Percentiles rank a stretch among this genome's conserved stretches.
These are phyloP conservation scores for Agaricus bisporus DNA, from an alignment of 768 basidiomycete genomes.

Conservation along the genomic window DNA sequence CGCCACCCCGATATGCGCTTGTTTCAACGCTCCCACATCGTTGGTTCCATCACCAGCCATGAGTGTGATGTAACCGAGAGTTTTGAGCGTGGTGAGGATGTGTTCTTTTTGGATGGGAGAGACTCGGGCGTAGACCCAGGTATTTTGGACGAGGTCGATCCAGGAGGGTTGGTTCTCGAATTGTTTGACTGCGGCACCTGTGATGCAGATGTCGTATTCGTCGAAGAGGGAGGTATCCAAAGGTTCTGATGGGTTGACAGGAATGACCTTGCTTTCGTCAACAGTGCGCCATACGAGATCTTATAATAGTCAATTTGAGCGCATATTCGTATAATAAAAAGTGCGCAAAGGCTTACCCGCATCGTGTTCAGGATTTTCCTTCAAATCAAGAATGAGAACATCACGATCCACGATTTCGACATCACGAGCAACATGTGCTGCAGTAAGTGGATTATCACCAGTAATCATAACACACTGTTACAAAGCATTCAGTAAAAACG, in stretches of 20 bases:
- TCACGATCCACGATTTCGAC: slow-evolving; percentile 98
- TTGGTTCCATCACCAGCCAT: slow-evolving; percentile 99
- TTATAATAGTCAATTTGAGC: slow-evolving; percentile 17
- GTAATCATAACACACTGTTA: slow-evolving; percentile 97
- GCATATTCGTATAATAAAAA: background rate
- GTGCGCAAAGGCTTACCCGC: slow-evolving; percentile 42
- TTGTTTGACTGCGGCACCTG: slow-evolving; percentile 89
- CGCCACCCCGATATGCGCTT: slow-evolving; percentile 95
- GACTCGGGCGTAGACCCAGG: slow-evolving; percentile 98
- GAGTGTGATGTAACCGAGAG: slow-evolving; percentile 84
- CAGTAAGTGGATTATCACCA: slow-evolving; percentile 96
- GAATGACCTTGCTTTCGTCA: slow-evolving; percentile 86
- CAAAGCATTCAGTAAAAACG: background rate
- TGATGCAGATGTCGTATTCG: slow-evolving; percentile 93
- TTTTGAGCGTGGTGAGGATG: slow-evolving; percentile 87
- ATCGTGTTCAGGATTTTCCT: slow-evolving; percentile 70
- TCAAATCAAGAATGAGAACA: slow-evolving; percentile 85
- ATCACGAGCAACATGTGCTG: slow-evolving; percentile 90
- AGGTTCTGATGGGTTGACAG: slow-evolving; percentile 75
- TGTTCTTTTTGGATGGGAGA: slow-evolving; percentile 94
- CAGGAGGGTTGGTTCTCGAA: slow-evolving; percentile 67
- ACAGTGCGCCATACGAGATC: slow-evolving; percentile 92
- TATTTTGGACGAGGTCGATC: slow-evolving; percentile 83
- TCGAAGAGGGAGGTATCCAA: slow-evolving; percentile 75
- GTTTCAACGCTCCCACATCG: slow-evolving; percentile 97